A percentile compares a stretch with the other conserved stretches of the same genome.
Conservation (phyloP, 2,329 filamentous ascomycete species). For the Aspergillus sp. region DNA sequence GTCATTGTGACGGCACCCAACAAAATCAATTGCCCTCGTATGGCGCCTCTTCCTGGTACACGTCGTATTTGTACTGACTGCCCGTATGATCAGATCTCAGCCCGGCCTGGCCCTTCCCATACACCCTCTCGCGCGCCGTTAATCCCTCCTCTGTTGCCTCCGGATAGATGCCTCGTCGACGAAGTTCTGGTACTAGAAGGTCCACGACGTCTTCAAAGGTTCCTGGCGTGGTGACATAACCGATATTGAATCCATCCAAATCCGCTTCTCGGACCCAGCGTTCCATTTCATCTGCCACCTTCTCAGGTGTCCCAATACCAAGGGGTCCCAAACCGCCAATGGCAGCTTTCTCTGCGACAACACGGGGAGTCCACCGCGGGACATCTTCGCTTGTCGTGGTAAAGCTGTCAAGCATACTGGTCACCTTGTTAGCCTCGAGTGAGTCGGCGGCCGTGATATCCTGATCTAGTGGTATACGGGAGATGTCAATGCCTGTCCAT, state of each 20-base stretch:
- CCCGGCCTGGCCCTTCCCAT: slow-evolving; percentile 58
- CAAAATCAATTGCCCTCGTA: neutral
- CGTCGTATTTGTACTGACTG: slow-evolving; percentile 61
- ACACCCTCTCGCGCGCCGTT: slow-evolving; percentile 61
- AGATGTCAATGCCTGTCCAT: slow-evolving; percentile 62
- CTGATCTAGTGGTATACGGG: slow-evolving; percentile 57
- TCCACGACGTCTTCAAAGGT: slow-evolving; percentile 55
- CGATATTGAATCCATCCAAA: slow-evolving; percentile 45
- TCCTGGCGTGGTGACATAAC: slow-evolving; percentile 52
- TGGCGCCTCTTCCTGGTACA: slow-evolving; percentile 55
- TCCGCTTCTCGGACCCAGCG: slow-evolving; percentile 47
- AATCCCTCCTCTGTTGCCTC: slow-evolving; percentile 36
- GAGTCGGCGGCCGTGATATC: slow-evolving; percentile 57
- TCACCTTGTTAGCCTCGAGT: slow-evolving; percentile 53
- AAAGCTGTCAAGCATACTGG: slow-evolving; percentile 51
- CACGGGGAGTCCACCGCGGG: slow-evolving; percentile 46
- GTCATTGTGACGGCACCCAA: neutral
- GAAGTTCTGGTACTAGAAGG: slow-evolving; percentile 49
- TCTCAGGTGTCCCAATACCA: slow-evolving; percentile 46
- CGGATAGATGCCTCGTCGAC: slow-evolving; percentile 42
- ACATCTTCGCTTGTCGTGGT: slow-evolving; percentile 51
- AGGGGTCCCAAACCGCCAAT: slow-evolving; percentile 53
- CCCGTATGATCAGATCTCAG: slow-evolving; percentile 61
- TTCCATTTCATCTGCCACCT: slow-evolving; percentile 51
- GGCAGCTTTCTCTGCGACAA: slow-evolving; percentile 48